phyloP scores from a whole-genome alignment of 768 basidiomycete species.

The Rhizopogon sp. region DNA sequence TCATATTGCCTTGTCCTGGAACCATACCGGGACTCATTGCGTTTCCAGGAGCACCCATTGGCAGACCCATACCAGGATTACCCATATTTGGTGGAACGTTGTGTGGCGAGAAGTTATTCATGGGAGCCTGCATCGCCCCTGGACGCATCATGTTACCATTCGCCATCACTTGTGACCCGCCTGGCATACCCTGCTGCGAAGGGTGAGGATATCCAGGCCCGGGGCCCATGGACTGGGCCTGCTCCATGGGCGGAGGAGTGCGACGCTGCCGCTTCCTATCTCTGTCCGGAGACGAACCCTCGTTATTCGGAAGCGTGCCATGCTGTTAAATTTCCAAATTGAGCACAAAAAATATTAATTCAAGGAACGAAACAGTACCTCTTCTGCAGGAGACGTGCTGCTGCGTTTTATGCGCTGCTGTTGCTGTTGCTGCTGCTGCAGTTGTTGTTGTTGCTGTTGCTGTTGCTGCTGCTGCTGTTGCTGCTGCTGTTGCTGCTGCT shows the following conservation, averaged over 20 bases:
- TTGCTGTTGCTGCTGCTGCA: slow-evolving; percentile 19
- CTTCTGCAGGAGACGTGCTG: slow-evolving; percentile 61
- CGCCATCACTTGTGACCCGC: slow-evolving; percentile 32
- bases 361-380: slow-evolving; percentile 32
- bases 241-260: slow-evolving; percentile 42
- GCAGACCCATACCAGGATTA: slow-evolving; percentile 28
- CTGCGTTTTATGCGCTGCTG: slow-evolving; percentile 40
- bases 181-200: slow-evolving; percentile 27
- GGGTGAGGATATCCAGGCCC: slow-evolving; percentile 28
- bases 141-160: slow-evolving; percentile 37
- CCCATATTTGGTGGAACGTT: slow-evolving; percentile 22
- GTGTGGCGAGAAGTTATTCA: slow-evolving; percentile 28
- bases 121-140: slow-evolving; percentile 28
- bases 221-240: slow-evolving; percentile 31
- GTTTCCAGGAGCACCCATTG: slow-evolving; percentile 23
- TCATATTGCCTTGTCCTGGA: slow-evolving; percentile 21
- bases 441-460: slow-evolving; percentile 13
- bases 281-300: slow-evolving; percentile 49
- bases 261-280: slow-evolving; percentile 44
- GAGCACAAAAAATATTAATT: neutral
- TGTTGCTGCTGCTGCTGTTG: slow-evolving; percentile 16
- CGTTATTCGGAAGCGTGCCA: slow-evolving; percentile 42
- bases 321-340: slow-evolving; percentile 27
- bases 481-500: slow-evolving; percentile 19
- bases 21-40: slow-evolving; percentile 36